These are phyloP conservation scores for Graphilbum ipis-grandicollis DNA, from an alignment of 2,329 filamentous ascomycete genomes.

Conservation along the genomic window DNA sequence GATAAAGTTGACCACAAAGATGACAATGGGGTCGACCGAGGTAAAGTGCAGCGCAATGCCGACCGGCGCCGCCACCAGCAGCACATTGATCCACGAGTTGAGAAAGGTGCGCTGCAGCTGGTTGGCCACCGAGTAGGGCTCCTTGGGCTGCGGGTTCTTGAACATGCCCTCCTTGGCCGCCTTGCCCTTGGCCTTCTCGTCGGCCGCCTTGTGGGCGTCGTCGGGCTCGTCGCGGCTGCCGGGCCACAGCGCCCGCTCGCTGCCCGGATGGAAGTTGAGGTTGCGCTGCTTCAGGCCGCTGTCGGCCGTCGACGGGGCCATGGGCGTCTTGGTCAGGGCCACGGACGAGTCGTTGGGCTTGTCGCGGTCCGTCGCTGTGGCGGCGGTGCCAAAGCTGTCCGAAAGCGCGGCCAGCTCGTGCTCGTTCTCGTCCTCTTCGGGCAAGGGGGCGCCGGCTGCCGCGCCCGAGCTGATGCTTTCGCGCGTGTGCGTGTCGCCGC, in stretches of 20 bases:
- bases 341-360: background rate
- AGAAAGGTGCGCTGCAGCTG: constrained; percentile 61
- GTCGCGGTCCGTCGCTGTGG: too few species aligned
- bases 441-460: background rate
- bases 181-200: constrained; percentile 17
- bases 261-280: too few species aligned
- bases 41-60: constrained; percentile 54
- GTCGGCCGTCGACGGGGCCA: constrained; percentile 2
- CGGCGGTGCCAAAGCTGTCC: too few species aligned
- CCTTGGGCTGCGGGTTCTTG: constrained; percentile 29
- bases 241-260: background rate
- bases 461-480: background rate
- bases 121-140: constrained; percentile 40
- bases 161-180: constrained; percentile 23
- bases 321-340: background rate
- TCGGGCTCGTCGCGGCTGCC: constrained; percentile 5
- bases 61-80: constrained; percentile 61
- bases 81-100: constrained; percentile 72
- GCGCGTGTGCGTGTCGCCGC: background rate
- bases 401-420: too few species aligned
- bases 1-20: constrained; percentile 86
- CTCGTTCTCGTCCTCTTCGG: background rate
- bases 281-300: constrained; percentile 10
- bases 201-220: constrained; percentile 13
- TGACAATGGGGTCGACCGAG: constrained; percentile 35